A percentile compares a stretch with the other conserved stretches of the same genome.
phyloP scores from a whole-genome alignment of 208 protist species.

The Cochliopodium minus region DNA sequence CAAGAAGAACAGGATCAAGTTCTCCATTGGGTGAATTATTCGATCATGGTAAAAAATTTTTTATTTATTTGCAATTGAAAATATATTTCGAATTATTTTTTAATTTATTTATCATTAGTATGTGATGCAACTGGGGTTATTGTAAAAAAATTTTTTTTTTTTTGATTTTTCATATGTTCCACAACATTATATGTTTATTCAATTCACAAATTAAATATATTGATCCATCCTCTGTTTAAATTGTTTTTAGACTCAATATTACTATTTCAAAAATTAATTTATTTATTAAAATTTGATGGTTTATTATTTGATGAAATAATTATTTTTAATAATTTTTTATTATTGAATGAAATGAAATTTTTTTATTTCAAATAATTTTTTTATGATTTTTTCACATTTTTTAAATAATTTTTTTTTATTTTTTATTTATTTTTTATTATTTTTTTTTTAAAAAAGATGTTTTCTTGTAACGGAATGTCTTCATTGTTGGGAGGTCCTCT shows the following conservation, averaged over 20 bases:
- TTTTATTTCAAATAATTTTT: conserved; percentile 13
- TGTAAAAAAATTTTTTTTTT: too few species aligned
- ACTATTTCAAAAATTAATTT: too few species aligned
- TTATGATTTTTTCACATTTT: neutral
- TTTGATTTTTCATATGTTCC: too few species aligned
- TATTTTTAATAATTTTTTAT: neutral
- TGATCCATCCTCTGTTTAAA: too few species aligned
- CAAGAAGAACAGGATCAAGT: conserved; percentile 55
- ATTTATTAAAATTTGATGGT: neutral
- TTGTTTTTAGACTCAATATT: too few species aligned
- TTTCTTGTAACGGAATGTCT: neutral
- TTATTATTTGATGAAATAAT: neutral
- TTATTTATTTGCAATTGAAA: too few species aligned
- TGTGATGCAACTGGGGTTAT: too few species aligned
- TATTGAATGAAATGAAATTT: neutral
- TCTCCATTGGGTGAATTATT: conserved; percentile 79
- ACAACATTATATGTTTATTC: too few species aligned
- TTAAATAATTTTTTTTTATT: neutral
- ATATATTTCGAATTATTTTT: too few species aligned
- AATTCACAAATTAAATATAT: too few species aligned
- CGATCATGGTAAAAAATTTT: too few species aligned
- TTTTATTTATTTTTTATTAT: neutral
- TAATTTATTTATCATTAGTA: too few species aligned
- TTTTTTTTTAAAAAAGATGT: neutral
- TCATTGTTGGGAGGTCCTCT: neutral